Evolutionary conservation across 2,329 filamentous ascomycete species (phyloP).

Genomic region (Alternaria atra): DNA sequence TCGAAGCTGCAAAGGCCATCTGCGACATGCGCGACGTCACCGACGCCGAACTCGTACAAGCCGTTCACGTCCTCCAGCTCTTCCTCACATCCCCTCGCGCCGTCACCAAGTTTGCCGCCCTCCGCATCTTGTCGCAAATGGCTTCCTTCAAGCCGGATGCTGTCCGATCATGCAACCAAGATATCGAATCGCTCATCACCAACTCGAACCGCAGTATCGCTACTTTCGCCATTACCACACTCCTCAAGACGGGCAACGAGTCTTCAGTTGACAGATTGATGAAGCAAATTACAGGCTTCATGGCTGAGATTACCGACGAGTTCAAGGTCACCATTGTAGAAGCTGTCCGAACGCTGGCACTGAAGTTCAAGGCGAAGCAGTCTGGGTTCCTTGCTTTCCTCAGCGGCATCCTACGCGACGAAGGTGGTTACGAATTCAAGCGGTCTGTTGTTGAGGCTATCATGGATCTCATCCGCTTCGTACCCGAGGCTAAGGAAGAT

Average conservation of each 20-base stretch:
- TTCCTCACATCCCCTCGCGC: constrained; percentile 96
- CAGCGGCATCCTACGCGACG: constrained; percentile 93
- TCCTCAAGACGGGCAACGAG: constrained; percentile 98
- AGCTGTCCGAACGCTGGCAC: constrained; percentile 91
- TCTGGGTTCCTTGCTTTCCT: constrained; percentile 97
- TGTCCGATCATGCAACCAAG: constrained; percentile 92
- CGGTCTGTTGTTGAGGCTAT: constrained; percentile 97
- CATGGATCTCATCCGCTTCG: constrained; percentile 99
- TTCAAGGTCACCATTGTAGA: constrained; percentile 99
- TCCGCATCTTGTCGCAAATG: constrained; percentile 95
- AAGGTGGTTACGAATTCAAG: constrained; percentile 99
- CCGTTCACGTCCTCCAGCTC: constrained; percentile 92
- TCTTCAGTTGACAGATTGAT: constrained; percentile 95
- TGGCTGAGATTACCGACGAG: constrained; percentile 98
- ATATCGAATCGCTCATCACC: constrained; percentile 95
- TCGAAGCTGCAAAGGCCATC: constrained; percentile 97
- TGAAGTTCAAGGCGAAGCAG: constrained; percentile 98
- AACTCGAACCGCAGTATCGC: constrained; percentile 98
- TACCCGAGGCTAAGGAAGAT: constrained; percentile 82
- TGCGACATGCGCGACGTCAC: constrained; percentile 93
- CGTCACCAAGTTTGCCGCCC: constrained; percentile 96
- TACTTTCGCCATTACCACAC: constrained; percentile 96
- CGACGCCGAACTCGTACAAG: constrained; percentile 88
- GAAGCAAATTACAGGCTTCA: constrained; percentile 98
- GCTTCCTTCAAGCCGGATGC: constrained; percentile 95